These are phyloP conservation scores for Colletotrichum kahawae DNA, from an alignment of 2,329 filamentous ascomycete species.

Conservation along the genomic window DNA sequence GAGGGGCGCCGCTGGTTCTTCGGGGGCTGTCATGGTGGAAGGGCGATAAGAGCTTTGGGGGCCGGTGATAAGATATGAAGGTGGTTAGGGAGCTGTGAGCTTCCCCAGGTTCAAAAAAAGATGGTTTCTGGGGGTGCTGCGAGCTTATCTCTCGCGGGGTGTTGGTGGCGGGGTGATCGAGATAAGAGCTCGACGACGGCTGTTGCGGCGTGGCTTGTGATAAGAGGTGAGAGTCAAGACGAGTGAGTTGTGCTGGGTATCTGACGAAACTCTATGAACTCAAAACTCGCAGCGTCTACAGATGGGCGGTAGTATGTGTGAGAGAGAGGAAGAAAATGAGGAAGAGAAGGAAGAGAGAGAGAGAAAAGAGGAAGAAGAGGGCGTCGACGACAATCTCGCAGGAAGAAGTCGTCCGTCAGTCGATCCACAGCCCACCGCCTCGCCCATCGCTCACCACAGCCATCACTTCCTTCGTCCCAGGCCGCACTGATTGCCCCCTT, in stretches of 20 bases:
- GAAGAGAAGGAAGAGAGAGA: not conserved
- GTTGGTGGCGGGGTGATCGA: not conserved
- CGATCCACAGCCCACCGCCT: conserved; percentile 8
- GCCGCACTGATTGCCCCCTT: not conserved
- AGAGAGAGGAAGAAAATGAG: not conserved
- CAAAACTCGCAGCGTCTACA: not conserved
- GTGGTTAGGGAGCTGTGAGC: not conserved
- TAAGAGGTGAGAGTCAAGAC: not conserved
- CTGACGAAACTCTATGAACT: not conserved
- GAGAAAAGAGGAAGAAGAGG: not conserved
- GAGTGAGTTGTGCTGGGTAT: not conserved
- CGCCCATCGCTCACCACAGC: not conserved
- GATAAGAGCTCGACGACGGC: not conserved
- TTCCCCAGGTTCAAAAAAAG: not conserved
- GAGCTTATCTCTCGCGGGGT: conserved; percentile 12
- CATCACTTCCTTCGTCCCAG: not conserved
- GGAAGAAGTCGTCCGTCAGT: not conserved
- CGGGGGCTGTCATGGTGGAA: conserved; percentile 35
- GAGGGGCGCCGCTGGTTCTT: conserved; percentile 45
- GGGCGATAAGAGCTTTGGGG: not conserved
- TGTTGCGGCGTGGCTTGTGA: not conserved
- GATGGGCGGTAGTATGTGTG: not conserved
- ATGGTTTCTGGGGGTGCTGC: not conserved
- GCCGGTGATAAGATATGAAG: not conserved
- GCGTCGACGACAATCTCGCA: not conserved